Percentiles rank a stretch among this genome's conserved stretches.
These are phyloP conservation scores for Phaffia rhodozyma DNA, from an alignment of 1,284 basidiomycete species.

Conservation along the genomic window DNA sequence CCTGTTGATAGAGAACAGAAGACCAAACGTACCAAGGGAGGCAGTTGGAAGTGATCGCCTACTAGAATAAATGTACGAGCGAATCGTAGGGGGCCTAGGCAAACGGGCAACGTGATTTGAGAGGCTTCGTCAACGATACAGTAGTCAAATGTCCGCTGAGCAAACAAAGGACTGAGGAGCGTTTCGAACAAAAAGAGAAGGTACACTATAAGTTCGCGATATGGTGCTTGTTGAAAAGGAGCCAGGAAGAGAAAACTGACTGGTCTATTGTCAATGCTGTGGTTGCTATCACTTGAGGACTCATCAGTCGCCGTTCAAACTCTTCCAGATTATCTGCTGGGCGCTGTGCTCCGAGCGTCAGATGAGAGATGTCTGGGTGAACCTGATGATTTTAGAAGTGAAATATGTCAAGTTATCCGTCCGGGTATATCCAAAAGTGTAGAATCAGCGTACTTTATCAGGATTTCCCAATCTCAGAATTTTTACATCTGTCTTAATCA, in stretches of 20 bases:
- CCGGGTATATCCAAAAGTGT: background rate
- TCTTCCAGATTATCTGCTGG: constrained; percentile 56
- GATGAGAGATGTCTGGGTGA: constrained; percentile 60
- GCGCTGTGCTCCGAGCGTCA: constrained; percentile 50
- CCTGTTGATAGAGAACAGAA: background rate
- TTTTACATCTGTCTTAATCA: constrained; percentile 52
- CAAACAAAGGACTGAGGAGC: constrained; percentile 60
- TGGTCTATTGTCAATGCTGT: constrained; percentile 89
- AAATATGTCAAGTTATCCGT: background rate
- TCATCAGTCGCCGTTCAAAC: constrained; percentile 65
- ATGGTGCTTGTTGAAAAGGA: background rate
- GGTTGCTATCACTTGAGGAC: constrained; percentile 85
- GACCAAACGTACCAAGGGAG: constrained; percentile 57
- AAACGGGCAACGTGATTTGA: constrained; percentile 92
- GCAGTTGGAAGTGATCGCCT: constrained; percentile 93
- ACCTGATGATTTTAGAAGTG: constrained; percentile 41
- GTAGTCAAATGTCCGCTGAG: constrained; percentile 77
- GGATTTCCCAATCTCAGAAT: constrained; percentile 78
- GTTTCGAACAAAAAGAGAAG: background rate
- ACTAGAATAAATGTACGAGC: constrained; percentile 87
- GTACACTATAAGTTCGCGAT: too few relatives aligned
- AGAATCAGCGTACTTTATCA: constrained; percentile 57
- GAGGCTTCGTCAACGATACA: constrained; percentile 98
- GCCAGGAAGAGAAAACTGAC: constrained; percentile 41
- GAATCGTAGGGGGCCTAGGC: constrained; percentile 80